These are phyloP conservation scores for Suillus americanus DNA, from an alignment of 768 basidiomycete species.

Conservation along the genomic window DNA sequence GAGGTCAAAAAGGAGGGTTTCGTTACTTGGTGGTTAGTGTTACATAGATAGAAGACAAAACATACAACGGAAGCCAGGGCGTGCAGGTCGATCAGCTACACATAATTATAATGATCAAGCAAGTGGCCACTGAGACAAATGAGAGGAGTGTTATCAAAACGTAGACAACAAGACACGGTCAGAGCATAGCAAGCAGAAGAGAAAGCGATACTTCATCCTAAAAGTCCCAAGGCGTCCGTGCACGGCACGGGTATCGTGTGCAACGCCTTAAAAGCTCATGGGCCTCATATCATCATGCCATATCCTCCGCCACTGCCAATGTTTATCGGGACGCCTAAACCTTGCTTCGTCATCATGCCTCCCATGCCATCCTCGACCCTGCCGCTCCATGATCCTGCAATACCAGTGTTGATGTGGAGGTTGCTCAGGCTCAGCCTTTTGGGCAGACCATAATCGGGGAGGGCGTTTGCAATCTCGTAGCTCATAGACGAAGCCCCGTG, in stretches of 20 bases:
- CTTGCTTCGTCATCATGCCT: constrained; percentile 35
- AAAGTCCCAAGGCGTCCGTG: constrained; percentile 15
- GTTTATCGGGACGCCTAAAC: constrained; percentile 36
- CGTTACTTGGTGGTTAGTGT: constrained; percentile 23
- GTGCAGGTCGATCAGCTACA: constrained; percentile 1
- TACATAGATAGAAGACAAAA: constrained; percentile 13
- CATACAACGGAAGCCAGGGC: constrained; percentile 8
- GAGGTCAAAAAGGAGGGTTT: constrained; percentile 18
- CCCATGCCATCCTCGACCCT: constrained; percentile 31
- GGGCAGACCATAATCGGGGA: constrained; percentile 22
- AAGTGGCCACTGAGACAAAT: constrained; percentile 3
- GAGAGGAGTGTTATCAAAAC: constrained; percentile 2
- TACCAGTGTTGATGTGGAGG: constrained; percentile 26
- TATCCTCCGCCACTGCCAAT: constrained; percentile 40
- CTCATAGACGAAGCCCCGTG: constrained; percentile 27
- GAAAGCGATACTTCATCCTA: constrained; percentile 13
- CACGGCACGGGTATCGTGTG: constrained; percentile 8
- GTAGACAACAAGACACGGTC: constrained; percentile 18
- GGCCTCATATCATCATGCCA: constrained; percentile 37
- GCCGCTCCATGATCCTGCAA: constrained; percentile 25
- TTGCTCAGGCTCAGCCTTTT: constrained; percentile 25
- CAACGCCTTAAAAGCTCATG: background rate
- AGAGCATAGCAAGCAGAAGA: constrained; percentile 13
- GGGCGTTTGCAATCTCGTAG: constrained; percentile 36
- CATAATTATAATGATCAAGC: constrained; percentile 5